phyloP scores from a whole-genome alignment of 805 yeast species.

The Wickerhamiella azyma region DNA sequence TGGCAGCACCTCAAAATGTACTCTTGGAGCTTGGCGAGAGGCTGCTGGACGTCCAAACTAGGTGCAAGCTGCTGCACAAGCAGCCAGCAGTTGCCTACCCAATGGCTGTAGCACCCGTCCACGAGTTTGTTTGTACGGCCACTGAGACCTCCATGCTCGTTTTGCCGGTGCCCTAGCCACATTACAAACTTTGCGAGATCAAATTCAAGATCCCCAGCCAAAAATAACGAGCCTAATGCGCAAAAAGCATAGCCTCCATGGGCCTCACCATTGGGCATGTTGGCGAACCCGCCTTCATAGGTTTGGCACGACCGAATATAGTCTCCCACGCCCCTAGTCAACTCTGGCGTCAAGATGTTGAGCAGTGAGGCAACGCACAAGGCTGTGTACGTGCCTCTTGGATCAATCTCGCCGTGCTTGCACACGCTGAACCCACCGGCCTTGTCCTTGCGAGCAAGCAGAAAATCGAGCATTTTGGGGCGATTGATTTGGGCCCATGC shows the following conservation, averaged over 20 bases:
- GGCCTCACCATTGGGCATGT: slow-evolving; percentile 72
- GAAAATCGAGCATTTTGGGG: slow-evolving; percentile 43
- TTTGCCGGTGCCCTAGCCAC: slow-evolving; percentile 61
- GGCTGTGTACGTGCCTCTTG: slow-evolving; percentile 75
- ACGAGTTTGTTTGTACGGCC: slow-evolving; percentile 91
- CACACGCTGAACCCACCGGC: slow-evolving; percentile 76
- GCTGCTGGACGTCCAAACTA: slow-evolving; percentile 24
- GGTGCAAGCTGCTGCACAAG: slow-evolving; percentile 42
- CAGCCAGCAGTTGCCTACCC: slow-evolving; percentile 77
- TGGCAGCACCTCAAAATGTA: slow-evolving; percentile 75
- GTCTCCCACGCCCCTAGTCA: slow-evolving; percentile 37
- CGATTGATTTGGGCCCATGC: slow-evolving; percentile 36
- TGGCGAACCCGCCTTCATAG: slow-evolving; percentile 92
- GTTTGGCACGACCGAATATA: slow-evolving; percentile 70
- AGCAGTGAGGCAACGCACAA: slow-evolving; percentile 57
- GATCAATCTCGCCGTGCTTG: slow-evolving; percentile 65
- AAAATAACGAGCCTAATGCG: slow-evolving; percentile 53
- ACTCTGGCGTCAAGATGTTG: slow-evolving; percentile 43
- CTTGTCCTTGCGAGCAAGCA: slow-evolving; percentile 43
- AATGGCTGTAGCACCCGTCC: slow-evolving; percentile 90
- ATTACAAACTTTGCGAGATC: slow-evolving; percentile 33
- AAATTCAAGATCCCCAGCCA: slow-evolving; percentile 30
- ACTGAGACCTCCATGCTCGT: slow-evolving; percentile 59
- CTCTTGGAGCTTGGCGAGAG: slow-evolving; percentile 42
- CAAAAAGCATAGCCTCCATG: slow-evolving; percentile 97